Conservation (phyloP, 2,329 filamentous ascomycete genomes). For the Capronia epimyces region DNA sequence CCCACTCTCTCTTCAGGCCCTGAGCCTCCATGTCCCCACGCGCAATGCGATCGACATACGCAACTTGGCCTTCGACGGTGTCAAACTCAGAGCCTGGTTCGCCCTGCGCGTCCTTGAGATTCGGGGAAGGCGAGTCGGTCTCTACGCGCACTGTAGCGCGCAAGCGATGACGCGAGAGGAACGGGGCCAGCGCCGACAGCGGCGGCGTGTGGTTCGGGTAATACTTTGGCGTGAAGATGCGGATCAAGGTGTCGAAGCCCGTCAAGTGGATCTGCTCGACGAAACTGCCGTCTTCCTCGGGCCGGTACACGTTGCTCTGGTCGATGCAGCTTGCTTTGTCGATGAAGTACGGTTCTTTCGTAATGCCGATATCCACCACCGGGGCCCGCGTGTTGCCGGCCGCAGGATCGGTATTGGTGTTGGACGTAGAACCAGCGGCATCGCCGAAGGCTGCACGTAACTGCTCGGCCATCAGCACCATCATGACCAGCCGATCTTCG, state of each 20-base stretch:
- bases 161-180: slow-evolving; percentile 41
- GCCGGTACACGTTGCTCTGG: slow-evolving; percentile 33
- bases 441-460: slow-evolving; percentile 28
- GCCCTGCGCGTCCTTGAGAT: slow-evolving; percentile 37
- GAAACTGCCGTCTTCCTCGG: slow-evolving; percentile 10
- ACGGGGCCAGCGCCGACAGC: slow-evolving; percentile 38
- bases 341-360: slow-evolving; percentile 45
- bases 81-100: slow-evolving; percentile 7
- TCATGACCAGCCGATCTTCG: slow-evolving; percentile 47
- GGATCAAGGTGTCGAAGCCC: slow-evolving; percentile 46
- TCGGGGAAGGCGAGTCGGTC: slow-evolving; percentile 11
- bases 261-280: slow-evolving; percentile 45
- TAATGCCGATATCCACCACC: slow-evolving; percentile 44
- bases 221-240: slow-evolving; percentile 47
- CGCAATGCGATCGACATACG: slow-evolving; percentile 36
- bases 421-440: background rate
- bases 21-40: slow-evolving; percentile 30
- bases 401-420: background rate
- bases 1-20: slow-evolving; percentile 41
- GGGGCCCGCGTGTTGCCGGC: slow-evolving; percentile 22
- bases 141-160: slow-evolving; percentile 39
- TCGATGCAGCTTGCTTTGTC: slow-evolving; percentile 45
- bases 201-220: slow-evolving; percentile 42
- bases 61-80: slow-evolving; percentile 36
- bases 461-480: slow-evolving; percentile 44